These are phyloP conservation scores for Plasmopara halstedii DNA, from an alignment of 352 stramenopile genomes.

Conservation along the genomic window DNA sequence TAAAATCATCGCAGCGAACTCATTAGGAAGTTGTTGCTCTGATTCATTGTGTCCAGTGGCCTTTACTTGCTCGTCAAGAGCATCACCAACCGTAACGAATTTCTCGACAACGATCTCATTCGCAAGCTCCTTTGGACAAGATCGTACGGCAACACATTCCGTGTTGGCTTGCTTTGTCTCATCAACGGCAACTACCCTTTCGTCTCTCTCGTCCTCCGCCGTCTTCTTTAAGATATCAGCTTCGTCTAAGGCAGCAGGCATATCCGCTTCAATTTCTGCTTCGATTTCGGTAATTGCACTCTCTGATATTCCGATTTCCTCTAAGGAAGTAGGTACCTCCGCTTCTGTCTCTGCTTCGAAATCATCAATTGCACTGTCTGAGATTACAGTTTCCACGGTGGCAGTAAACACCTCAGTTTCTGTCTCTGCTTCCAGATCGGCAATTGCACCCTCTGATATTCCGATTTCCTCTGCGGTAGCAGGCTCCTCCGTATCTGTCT, in stretches of 20 bases:
- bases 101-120: no score
- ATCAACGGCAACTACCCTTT: neutral
- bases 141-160: no score
- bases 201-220: neutral
- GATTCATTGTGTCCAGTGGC: neutral
- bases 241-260: neutral
- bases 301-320: no score
- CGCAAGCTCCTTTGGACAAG: no score
- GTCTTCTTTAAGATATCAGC: neutral
- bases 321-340: neutral
- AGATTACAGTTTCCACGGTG: no score
- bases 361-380: no score
- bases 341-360: neutral
- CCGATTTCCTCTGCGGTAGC: neutral
- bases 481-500: conserved; percentile 6
- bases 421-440: no score
- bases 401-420: no score
- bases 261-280: conserved; percentile 10
- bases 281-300: conserved; percentile 5
- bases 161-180: neutral
- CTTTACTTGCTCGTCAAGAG: neutral
- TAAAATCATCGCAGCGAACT: no score
- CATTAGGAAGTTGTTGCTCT: no score
- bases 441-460: no score
- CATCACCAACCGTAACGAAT: no score